Evolutionary conservation across 345 rosid genomes (phyloP), one percentile per base, ranked within the genome.

Genomic region (Pistacia integerrima): DNA sequence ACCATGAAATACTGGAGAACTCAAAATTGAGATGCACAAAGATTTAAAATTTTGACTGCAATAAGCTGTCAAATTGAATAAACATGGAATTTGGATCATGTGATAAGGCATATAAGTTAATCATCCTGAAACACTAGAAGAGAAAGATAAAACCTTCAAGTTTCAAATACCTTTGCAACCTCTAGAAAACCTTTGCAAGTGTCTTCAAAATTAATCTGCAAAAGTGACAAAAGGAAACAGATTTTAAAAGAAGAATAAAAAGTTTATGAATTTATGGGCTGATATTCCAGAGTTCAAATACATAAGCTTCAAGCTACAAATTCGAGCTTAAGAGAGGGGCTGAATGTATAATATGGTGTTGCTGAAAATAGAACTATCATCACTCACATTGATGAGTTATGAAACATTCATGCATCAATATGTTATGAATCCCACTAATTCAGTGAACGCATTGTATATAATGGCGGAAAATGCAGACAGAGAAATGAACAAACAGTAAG

Each of bases 111-210:
- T 14, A 20, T 6, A 51, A 68, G 11, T 4, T 49, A n/a, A 52
- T 68, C 70, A 48, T n/a, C 17, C 25, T 11, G 11, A 67, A 44
- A 25, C 58, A 68, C 17, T 16, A 51, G 57, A 55, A 35, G 5
- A 33, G 70, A 11, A 13, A 22, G 1, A 51, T 28, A 57, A 64
- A 25, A 17, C 17, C 16, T 12, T 38, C 38, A 79, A 20, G 61
- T 28, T 71, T 41, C 72, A 74, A 51, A 64, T 79, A 96, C 99
- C 98, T 94, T 96, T 28, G 97, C 94, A 79, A 96, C 98, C 86
- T 96, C 98, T 48, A 91, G 84, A 82, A 96, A 96, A 69, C 99
- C 98, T 92, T 91, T 96, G 92, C 97, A 96, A 16, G 98, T 88
- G 87, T 96, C 99, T 87, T 96, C 99, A 89, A 96, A 96, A 76